Percentiles rank a stretch among this genome's conserved stretches.
These are phyloP conservation scores for Xylaria palmicola DNA, from an alignment of 495 filamentous ascomycete species.

Conservation along the genomic window DNA sequence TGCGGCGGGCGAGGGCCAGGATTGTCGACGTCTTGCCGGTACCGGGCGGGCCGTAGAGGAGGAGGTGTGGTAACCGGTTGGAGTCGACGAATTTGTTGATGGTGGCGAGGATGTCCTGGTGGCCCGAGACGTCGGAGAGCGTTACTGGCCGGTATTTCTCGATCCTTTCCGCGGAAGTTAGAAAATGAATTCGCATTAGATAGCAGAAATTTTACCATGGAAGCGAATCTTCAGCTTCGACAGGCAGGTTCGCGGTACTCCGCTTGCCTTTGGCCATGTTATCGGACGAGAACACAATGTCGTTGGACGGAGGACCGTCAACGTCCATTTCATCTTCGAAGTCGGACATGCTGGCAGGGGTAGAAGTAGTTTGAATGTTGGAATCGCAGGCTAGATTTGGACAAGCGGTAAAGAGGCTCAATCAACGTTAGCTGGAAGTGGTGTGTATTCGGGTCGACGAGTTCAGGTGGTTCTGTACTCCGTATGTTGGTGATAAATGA, in stretches of 20 bases:
- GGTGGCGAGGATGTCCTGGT: slow-evolving; percentile 93
- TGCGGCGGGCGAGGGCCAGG: slow-evolving; percentile 81
- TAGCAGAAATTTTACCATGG: slow-evolving; percentile 65
- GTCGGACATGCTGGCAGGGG: slow-evolving; percentile 68
- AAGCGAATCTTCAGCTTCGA: slow-evolving; percentile 89
- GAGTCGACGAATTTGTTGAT: slow-evolving; percentile 95
- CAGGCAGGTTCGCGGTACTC: slow-evolving; percentile 85
- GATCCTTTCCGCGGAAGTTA: slow-evolving; percentile 62
- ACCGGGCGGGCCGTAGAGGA: slow-evolving; percentile 95
- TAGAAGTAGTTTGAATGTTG: not conserved
- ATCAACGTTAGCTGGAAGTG: not conserved
- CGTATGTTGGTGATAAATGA: not conserved
- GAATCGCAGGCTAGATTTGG: not conserved
- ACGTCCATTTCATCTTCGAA: slow-evolving; percentile 86
- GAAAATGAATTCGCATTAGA: not conserved
- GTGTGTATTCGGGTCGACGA: not conserved
- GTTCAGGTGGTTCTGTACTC: not conserved
- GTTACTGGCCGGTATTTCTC: slow-evolving; percentile 94
- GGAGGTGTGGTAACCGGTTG: slow-evolving; percentile 92
- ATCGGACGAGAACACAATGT: slow-evolving; percentile 61
- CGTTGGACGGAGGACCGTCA: slow-evolving; percentile 65
- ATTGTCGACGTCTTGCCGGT: slow-evolving; percentile 98
- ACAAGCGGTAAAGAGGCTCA: not conserved
- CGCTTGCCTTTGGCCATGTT: slow-evolving; percentile 81
- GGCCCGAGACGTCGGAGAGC: slow-evolving; percentile 91